Percentiles rank a stretch among this genome's conserved stretches.
Conservation (phyloP, 257 asterid species). For the Rubia yunnanensis region DNA sequence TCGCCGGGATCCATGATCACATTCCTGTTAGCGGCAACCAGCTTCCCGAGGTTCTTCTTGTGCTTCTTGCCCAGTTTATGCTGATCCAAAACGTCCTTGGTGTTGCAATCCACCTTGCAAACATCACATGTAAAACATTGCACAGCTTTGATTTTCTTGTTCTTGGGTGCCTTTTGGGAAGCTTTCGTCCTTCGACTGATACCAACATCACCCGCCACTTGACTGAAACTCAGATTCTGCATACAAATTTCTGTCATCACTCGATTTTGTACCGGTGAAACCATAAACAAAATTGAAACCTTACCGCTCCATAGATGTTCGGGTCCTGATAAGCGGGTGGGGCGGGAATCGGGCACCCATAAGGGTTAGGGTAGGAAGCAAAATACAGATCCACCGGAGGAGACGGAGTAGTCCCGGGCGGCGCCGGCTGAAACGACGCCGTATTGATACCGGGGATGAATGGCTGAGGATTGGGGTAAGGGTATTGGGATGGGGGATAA, state of each 20-base stretch:
- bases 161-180: slow-evolving; percentile 30
- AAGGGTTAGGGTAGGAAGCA: neutral
- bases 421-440: slow-evolving; percentile 5
- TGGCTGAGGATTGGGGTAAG: neutral
- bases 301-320: slow-evolving; percentile 4
- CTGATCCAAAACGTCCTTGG: slow-evolving; percentile 44
- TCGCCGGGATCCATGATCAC: neutral
- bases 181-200: neutral
- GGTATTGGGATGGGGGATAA: slow-evolving; percentile 18
- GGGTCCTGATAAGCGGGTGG: slow-evolving; percentile 13
- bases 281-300: too few relatives aligned
- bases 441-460: neutral
- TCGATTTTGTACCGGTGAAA: too few relatives aligned
- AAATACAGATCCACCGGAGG: neutral
- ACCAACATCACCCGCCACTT: neutral
- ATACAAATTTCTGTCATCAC: neutral
- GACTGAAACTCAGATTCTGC: slow-evolving; percentile 8
- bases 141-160: slow-evolving; percentile 41
- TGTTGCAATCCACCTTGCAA: slow-evolving; percentile 54
- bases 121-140: slow-evolving; percentile 28
- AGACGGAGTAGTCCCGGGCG: slow-evolving; percentile 7
- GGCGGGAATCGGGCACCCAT: slow-evolving; percentile 2
- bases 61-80: slow-evolving; percentile 66
- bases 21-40: slow-evolving; percentile 14
- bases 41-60: slow-evolving; percentile 45